Evolutionary conservation across 2,329 filamentous ascomycete species (phyloP).

Genomic region (Diatrype stigma): DNA sequence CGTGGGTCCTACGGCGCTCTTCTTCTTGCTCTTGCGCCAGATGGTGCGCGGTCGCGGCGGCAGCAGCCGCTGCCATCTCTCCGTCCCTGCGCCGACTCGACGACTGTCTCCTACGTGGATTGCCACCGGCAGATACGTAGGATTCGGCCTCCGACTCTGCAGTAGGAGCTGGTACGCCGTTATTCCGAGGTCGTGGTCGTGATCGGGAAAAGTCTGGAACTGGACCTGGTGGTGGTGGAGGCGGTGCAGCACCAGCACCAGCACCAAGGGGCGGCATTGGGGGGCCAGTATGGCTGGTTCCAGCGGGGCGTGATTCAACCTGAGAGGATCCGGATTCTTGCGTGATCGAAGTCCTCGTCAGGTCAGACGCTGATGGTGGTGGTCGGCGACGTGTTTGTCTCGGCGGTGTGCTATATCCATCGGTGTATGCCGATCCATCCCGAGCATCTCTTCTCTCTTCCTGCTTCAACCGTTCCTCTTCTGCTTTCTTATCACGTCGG

Average conservation of each 20-base stretch:
- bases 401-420: constrained; percentile 53
- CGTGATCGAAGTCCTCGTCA: constrained; percentile 25
- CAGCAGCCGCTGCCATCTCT: constrained; percentile 43
- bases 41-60: constrained; percentile 42
- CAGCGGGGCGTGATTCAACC: constrained; percentile 34
- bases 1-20: constrained; percentile 32
- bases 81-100: constrained; percentile 43
- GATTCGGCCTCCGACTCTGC: constrained; percentile 38
- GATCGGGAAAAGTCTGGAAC: constrained; percentile 27
- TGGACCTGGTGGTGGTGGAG: constrained; percentile 2
- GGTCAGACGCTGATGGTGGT: constrained; percentile 18
- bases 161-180: constrained; percentile 24
- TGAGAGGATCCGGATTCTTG: constrained; percentile 33
- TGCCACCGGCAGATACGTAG: constrained; percentile 36
- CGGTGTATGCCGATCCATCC: constrained; percentile 62
- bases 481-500: constrained; percentile 45
- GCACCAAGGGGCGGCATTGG: constrained; percentile 36
- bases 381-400: constrained; percentile 30
- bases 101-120: constrained; percentile 39
- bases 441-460: constrained; percentile 55
- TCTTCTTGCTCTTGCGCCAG: constrained; percentile 46
- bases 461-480: constrained; percentile 44
- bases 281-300: constrained; percentile 26
- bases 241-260: constrained; percentile 8
- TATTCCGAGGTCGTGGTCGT: constrained; percentile 37